Conservation (phyloP, 768 basidiomycete genomes). For the Auricularia cornea region DNA sequence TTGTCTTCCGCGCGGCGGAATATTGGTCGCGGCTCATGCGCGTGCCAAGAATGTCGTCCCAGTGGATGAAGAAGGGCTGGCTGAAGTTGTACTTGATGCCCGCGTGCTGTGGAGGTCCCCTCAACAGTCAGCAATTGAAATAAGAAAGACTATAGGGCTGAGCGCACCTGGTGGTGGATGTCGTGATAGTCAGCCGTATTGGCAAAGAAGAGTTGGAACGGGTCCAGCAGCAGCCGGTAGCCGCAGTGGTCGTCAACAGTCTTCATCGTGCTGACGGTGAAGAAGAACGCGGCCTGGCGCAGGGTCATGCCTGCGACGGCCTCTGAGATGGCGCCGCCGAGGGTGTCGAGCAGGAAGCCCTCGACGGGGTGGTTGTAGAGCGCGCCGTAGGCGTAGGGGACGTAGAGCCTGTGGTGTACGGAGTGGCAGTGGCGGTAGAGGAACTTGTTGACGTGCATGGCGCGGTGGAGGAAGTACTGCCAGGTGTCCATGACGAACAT, state of each 20-base stretch:
- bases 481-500: constrained; percentile 93
- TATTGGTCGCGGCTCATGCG: constrained; percentile 56
- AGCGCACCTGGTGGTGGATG: constrained; percentile 85
- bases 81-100: constrained; percentile 95
- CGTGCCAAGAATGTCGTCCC: constrained; percentile 82
- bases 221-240: constrained; percentile 85
- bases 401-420: constrained; percentile 91
- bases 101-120: constrained; percentile 25
- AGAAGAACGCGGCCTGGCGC: constrained; percentile 80
- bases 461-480: constrained; percentile 95
- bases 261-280: constrained; percentile 77
- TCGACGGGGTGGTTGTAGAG: constrained; percentile 97
- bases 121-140: background rate
- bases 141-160: too few species aligned
- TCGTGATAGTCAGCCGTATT: constrained; percentile 98
- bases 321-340: constrained; percentile 77
- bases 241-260: constrained; percentile 96
- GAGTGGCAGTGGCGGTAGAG: constrained; percentile 90
- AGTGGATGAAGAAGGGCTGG: constrained; percentile 94
- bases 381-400: constrained; percentile 94
- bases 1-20: constrained; percentile 7
- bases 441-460: constrained; percentile 84
- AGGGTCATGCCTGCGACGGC: constrained; percentile 54
- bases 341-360: constrained; percentile 80
- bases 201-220: constrained; percentile 69